Evolutionary conservation across 2,329 filamentous ascomycete species (phyloP), one percentile per base, ranked within the genome.

Genomic region (Karstenula rhodostoma): DNA sequence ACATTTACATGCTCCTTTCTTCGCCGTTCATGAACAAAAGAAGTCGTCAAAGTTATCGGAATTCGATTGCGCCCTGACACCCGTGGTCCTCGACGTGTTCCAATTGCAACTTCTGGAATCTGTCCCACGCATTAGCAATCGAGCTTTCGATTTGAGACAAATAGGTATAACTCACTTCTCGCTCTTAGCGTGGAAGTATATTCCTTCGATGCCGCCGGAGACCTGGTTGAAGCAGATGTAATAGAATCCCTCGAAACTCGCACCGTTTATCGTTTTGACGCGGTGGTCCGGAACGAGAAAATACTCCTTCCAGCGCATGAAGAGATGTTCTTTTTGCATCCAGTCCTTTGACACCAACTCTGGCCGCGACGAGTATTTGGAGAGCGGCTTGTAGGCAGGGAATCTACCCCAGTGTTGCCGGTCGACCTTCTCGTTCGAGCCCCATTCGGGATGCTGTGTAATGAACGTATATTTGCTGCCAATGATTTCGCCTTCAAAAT

Each of bases 241-340:
- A 77, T 98, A 99, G 77, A 99, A 99, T 0, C 95, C 95, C 75
- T 99, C 95, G 62, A 98, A 99, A 73, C 94, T 98, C 8, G 95
- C 95, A 19, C 95, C 95, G 35, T 89, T 91, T 63, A 99, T 97
- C 12, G 92, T 96, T 62, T 90, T 87, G 22, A 98, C 93, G 17
- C 92, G 87, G 77, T 99, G 95, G 73, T 99, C 94, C 1, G 95
- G 95, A 0, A 99, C 95, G 0, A 99, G 83, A 72, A 99, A 99
- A 72, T 96, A 93, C 75, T 99, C 95, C 79, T 99, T 99, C 95
- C 95, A 99, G 62, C 95, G 89, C 95, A 99, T 99, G 74, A 97
- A 99, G 33, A 99, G 89, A 76, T 96, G 89, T 69, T 97, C 94
- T 65, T 89, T 85, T 74, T 96, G 91, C 50, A 88, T 86, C 68